Base-by-base conservation (phyloP, 768 basidiomycete species). In the Russula brevipes region DNA sequence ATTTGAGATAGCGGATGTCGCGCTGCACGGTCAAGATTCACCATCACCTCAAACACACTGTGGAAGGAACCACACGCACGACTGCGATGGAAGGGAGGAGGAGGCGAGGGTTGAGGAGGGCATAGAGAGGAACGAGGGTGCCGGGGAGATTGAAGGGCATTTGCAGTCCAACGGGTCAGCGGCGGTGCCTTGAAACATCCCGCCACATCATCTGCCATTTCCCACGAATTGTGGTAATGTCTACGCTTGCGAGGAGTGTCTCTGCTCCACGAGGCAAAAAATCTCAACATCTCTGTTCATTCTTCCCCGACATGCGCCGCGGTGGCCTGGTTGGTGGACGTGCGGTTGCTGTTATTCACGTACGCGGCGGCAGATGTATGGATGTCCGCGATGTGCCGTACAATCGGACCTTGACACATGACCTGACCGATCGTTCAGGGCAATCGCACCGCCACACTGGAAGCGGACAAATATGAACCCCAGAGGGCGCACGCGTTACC, bases 1-100 rank as follows among this genome's bases (percentile, higher is more conserved):
- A 94, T 74, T 95, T 84, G 69, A 95, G 79, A 67, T 87, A 81
- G 79, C 91, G 89, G 69, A 95, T 91, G 72, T 91, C 91, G 90
- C 80, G 72, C 86, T 87, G 77, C 67, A 47, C 63, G 70, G 39
- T 30, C 44, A 17, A 24, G 0, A 5, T 61, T 33, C 19, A 52
- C 35, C 10, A 53, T 38, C 16, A 9, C 0, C 5, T 50, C 30
- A 19, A 8, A 6, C 41, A n/a, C 1, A 19, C 4, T 1, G n/a
- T 45, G 19, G 49, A 51, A 57, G 41, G 33, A 46, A n/a, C 55
- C 71, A 70, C 73, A 91, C 90, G 88, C 82, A 82, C 84, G 7
- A 92, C 81, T 1, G 75, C 66, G 2, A 93, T 63, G 59, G 77
- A 77, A n/a, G 90, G 91, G 11, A 91, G 72, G 12, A 87, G 77